Evolutionary conservation across 1,139 yeast genomes (phyloP), one percentile per base, ranked within the genome.

Genomic region (Cylindricascospora bacillispora): DNA sequence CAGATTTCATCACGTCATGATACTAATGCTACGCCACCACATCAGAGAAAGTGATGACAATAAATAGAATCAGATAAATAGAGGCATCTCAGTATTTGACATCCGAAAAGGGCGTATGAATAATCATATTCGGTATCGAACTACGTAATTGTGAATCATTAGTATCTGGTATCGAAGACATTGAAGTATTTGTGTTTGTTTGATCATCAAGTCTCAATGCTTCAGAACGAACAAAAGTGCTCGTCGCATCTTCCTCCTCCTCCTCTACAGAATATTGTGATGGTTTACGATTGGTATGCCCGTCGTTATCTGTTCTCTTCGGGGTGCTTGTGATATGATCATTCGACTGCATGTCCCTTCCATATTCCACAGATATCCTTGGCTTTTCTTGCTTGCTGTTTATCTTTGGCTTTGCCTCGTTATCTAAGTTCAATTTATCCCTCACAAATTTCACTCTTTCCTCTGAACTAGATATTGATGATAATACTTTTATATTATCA

Each of bases 401-500:
- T 6, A 22, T 17, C 11, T 22, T 31, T 7, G 27, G 17, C 23
- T 33, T 35, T 15, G 35, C 34, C 20, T 33, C 37, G 13, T 34
- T 18, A 16, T 38, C 38, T 23, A 42, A 23, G 20, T 36, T 36
- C 22, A 43, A 31, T 15, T 37, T 38, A 14, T 38, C 36, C 13
- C 29, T 38, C 22, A 52, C 47, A 28, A 43, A 43, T 33, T 44
- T 48, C 3, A 43, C 34, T 35, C 49, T 51, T 23, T 47, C 44
- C 17, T 45, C 39, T 4, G 45, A 37, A 27, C 40, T 43, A 12
- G 44, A 36, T 12, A 45, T 41, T 4, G 47, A 40, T 1, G 56
- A 79, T 45, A 83, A 62, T 25, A 63, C 63, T 46, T 73, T 73
- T 40, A 86, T 64, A 49, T 81, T 93, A 39, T 70, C 69, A 54